Percentiles rank a stretch among this genome's conserved stretches.
Evolutionary conservation across 306 rosid species (phyloP).

Genomic region (Castanopsis chinensis): DNA sequence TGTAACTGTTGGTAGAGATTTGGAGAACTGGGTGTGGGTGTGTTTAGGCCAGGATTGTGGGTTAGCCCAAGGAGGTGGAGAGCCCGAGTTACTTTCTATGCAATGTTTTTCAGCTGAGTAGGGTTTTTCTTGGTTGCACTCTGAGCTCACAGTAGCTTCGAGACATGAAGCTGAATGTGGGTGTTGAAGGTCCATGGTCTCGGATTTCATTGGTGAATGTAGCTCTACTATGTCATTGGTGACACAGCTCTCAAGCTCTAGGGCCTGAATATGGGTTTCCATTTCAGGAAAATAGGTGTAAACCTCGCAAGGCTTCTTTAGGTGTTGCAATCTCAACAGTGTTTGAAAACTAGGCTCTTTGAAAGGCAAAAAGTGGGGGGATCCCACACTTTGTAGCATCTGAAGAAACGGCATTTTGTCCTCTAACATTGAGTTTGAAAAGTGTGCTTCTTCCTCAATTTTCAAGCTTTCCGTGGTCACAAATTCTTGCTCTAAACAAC

Average conservation of each 20-base stretch:
- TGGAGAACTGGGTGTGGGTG: conserved; percentile 33
- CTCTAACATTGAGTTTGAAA: conserved; percentile 43
- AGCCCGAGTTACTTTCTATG: conserved; percentile 1
- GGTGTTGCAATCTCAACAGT: conserved; percentile 58
- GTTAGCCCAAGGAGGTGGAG: conserved; percentile 12
- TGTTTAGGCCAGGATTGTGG: conserved; percentile 16
- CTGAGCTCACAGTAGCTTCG: conserved; percentile 37
- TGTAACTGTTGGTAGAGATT: conserved; percentile 21
- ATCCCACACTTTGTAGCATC: conserved; percentile 76
- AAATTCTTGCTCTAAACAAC: conserved; percentile 50
- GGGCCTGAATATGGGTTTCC: conserved; percentile 42
- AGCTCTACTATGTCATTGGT: conserved; percentile 52
- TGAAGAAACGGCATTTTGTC: conserved; percentile 79
- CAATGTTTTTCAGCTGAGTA: conserved; percentile 14
- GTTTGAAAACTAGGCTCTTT: conserved; percentile 78
- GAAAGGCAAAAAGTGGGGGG: conserved; percentile 44
- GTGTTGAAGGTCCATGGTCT: conserved; percentile 42
- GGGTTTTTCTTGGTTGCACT: conserved; percentile 44
- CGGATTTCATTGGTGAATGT: conserved; percentile 69
- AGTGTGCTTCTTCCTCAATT: conserved; percentile 36
- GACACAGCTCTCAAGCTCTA: conserved; percentile 67
- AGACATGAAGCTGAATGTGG: conserved; percentile 39
- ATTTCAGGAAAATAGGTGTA: conserved; percentile 24
- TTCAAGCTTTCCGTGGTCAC: conserved; percentile 33
- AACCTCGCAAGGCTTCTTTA: conserved; percentile 53